Evolutionary conservation across 495 filamentous ascomycete species (phyloP), one percentile per base, ranked within the genome.

Genomic region (Aspergillus taichungensis): DNA sequence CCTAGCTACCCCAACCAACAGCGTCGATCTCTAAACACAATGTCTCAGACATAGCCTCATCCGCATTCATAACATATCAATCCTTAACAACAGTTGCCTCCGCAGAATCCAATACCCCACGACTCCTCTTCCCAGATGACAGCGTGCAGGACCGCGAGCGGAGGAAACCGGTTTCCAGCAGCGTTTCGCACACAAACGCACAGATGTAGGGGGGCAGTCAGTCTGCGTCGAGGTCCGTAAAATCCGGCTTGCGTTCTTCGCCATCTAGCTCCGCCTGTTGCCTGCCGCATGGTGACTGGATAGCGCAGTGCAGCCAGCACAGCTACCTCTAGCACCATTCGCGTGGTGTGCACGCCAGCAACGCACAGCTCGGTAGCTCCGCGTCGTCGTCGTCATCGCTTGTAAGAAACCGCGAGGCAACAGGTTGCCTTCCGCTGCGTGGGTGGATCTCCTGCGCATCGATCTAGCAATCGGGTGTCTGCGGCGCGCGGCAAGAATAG

Each of bases 121-220:
- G 45, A 75, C 34, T 69, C 66, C 36, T 80, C 74, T 41, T 79
- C 76, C 9, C 69, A 49, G 6, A 62, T 54, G 5, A 66, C 62
- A 2, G 66, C 62, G 51, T 83, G 80, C 0, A 78, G 76, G 29
- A 82, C 61, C 6, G 55, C 62, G 5, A 61, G 54, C 1, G 73
- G 56, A 3, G 43, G 43, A 13, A 4, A 64, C 46, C 0, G 66
- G 62, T 0, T 47, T 50, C 62, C 64, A 68, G 32, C 68, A 60
- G 48, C 1, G 51, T 37, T 43, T 72, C 68, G 24, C 52, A 56
- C 24, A 69, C 48, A 12, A 63, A 42, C 8, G 55, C 62, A 10
- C 54, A 30, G 30, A 68, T 47, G 34, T 70, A 71, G 0, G 60
- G 66, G 3, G 70, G 43, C 1, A 24, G 18, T 24, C 4, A 2